phyloP scores from a whole-genome alignment of 805 yeast species.

The Nakazawaea ambrosiae region DNA sequence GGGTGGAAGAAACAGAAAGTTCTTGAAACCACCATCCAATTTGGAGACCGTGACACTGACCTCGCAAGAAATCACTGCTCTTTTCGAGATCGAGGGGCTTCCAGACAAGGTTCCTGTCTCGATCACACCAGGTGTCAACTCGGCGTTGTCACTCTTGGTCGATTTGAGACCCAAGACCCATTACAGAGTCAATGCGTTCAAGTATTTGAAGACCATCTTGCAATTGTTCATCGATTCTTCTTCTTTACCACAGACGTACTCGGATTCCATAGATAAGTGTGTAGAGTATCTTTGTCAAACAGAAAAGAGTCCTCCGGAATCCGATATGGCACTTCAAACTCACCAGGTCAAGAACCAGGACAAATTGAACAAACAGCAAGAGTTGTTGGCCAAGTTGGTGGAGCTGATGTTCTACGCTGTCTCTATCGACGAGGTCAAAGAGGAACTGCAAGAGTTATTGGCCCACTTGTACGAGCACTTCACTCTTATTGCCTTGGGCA shows the following conservation, averaged over 20 bases:
- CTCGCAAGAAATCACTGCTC: slow-evolving; percentile 64
- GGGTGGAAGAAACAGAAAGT: slow-evolving; percentile 92
- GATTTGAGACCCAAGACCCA: slow-evolving; percentile 57
- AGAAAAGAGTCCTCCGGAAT: slow-evolving; percentile 18
- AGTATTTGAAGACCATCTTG: slow-evolving; percentile 58
- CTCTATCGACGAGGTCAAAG: slow-evolving; percentile 63
- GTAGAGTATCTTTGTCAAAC: slow-evolving; percentile 33
- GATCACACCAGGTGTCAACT: slow-evolving; percentile 73
- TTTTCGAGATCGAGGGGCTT: slow-evolving; percentile 67
- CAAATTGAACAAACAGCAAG: slow-evolving; percentile 54
- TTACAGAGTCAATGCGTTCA: slow-evolving; percentile 73
- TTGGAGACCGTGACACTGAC: slow-evolving; percentile 43
- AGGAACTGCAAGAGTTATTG: slow-evolving; percentile 58
- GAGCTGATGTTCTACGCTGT: slow-evolving; percentile 72
- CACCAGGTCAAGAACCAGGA: slow-evolving; percentile 39
- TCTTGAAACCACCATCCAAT: slow-evolving; percentile 69
- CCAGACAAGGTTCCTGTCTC: slow-evolving; percentile 58
- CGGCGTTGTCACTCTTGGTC: slow-evolving; percentile 71
- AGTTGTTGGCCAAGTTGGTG: slow-evolving; percentile 53
- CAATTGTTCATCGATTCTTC: slow-evolving; percentile 58
- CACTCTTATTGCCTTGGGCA: slow-evolving; percentile 69
- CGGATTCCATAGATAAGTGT: slow-evolving; percentile 39
- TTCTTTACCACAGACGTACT: slow-evolving; percentile 38
- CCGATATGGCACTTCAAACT: slow-evolving; percentile 21
- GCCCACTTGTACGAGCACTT: slow-evolving; percentile 71